These are phyloP conservation scores for Fonsecaea pedrosoi DNA, from an alignment of 2,329 filamentous ascomycete species.

Conservation along the genomic window DNA sequence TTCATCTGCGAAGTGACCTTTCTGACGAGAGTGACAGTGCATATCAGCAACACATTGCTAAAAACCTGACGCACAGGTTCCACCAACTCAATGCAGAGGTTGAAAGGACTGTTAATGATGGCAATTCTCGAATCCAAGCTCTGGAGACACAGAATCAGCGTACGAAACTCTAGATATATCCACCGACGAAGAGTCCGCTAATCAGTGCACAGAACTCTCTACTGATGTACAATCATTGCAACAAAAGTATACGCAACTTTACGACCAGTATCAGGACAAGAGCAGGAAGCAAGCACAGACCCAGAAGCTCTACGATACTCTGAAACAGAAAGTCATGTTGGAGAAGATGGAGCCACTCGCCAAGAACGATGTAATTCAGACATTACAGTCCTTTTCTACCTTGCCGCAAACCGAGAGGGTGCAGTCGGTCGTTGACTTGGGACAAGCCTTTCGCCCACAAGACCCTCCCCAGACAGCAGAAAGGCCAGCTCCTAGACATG, in stretches of 20 bases:
- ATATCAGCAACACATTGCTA: conserved; percentile 78
- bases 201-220: conserved; percentile 58
- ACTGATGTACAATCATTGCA: conserved; percentile 68
- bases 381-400: conserved; percentile 49
- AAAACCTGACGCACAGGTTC: conserved; percentile 75
- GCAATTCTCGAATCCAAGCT: conserved; percentile 72
- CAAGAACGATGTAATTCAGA: conserved; percentile 58
- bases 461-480: conserved; percentile 24
- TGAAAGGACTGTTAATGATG: conserved; percentile 75
- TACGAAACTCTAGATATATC: conserved; percentile 42
- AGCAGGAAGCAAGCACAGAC: conserved; percentile 71
- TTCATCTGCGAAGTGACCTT: not conserved
- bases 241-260: conserved; percentile 75
- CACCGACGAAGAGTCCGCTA: conserved; percentile 42
- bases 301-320: conserved; percentile 65
- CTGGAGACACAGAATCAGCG: conserved; percentile 70
- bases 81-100: conserved; percentile 67
- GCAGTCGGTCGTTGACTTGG: conserved; percentile 38
- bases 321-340: conserved; percentile 63
- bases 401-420: conserved; percentile 31
- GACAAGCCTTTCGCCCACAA: conserved; percentile 4
- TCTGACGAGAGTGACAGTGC: conserved; percentile 56
- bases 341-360: conserved; percentile 63
- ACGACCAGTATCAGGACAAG: conserved; percentile 72
- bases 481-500: conserved; percentile 36